Conservation (phyloP, 2,329 filamentous ascomycete species). For the Cladosporium sp. region DNA sequence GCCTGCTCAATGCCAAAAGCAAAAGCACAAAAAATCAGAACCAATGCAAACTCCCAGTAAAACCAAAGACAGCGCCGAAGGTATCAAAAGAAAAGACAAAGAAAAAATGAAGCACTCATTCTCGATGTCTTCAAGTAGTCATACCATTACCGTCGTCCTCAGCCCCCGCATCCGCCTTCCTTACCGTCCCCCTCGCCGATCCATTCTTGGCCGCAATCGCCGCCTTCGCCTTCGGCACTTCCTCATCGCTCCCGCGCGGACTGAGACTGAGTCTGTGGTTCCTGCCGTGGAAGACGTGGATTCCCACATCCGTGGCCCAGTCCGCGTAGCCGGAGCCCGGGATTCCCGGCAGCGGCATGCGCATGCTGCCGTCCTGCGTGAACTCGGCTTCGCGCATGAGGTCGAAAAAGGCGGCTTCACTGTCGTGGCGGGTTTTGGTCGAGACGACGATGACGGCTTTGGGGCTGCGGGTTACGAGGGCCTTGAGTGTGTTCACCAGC, state of each 20-base stretch:
- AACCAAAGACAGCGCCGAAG: background rate
- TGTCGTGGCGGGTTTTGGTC: conserved; percentile 64
- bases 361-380: conserved; percentile 26
- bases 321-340: conserved; percentile 34
- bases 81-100: background rate
- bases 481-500: conserved; percentile 55
- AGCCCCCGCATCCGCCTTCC: background rate
- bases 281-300: conserved; percentile 32
- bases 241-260: conserved; percentile 27
- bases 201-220: background rate
- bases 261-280: conserved; percentile 29
- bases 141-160: conserved; percentile 3
- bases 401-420: conserved; percentile 63
- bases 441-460: conserved; percentile 54
- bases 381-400: conserved; percentile 44
- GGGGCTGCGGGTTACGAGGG: conserved; percentile 46
- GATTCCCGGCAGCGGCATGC: conserved; percentile 29
- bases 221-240: conserved; percentile 19
- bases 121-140: conserved; percentile 1
- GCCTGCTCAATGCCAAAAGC: conserved; percentile 10
- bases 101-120: background rate
- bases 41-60: no score
- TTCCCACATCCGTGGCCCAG: conserved; percentile 30
- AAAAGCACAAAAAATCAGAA: conserved; percentile 10
- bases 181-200: background rate